Percentiles rank a stretch among this genome's conserved stretches.
These are phyloP conservation scores for Claviceps arundinis DNA, from an alignment of 2,329 filamentous ascomycete species.

Conservation along the genomic window DNA sequence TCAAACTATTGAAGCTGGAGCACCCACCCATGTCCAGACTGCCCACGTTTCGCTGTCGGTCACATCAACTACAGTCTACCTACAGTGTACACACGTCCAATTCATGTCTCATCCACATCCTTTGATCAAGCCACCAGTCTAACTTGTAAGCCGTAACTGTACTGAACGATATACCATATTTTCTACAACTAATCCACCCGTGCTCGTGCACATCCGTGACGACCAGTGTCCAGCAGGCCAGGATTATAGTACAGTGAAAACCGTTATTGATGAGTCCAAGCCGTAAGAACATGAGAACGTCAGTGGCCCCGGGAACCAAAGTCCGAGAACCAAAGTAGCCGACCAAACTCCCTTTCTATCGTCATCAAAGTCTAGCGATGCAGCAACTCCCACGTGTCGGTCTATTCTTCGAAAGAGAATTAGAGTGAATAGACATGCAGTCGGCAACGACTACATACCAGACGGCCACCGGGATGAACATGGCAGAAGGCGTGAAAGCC, in stretches of 20 bases:
- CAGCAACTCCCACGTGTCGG: conserved; percentile 19
- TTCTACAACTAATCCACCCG: conserved; percentile 6
- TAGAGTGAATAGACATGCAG: conserved; percentile 11
- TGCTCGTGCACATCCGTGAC: conserved; percentile 6
- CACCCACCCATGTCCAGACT: too few species aligned
- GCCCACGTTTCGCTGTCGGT: too few species aligned
- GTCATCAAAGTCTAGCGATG: conserved; percentile 27
- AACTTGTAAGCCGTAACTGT: conserved; percentile 1
- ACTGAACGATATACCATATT: background rate
- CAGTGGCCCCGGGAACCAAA: conserved; percentile 11
- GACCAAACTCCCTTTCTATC: conserved; percentile 22
- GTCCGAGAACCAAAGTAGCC: conserved; percentile 15
- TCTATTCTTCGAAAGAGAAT: conserved; percentile 17
- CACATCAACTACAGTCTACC: too few species aligned
- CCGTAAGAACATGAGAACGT: conserved; percentile 15
- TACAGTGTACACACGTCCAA: too few species aligned
- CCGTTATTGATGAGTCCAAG: conserved; percentile 22
- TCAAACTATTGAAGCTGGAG: too few species aligned
- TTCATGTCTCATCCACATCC: background rate
- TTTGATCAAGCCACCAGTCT: conserved; percentile 1
- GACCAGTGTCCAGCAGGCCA: conserved; percentile 6
- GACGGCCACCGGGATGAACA: conserved; percentile 7
- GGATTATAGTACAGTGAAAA: conserved; percentile 12
- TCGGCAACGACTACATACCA: conserved; percentile 15
- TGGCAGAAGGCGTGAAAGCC: conserved; percentile 2